A percentile compares a stretch with the other conserved stretches of the same genome.
Conservation (phyloP, 495 filamentous ascomycete species). For the Pyrenula massariospora region DNA sequence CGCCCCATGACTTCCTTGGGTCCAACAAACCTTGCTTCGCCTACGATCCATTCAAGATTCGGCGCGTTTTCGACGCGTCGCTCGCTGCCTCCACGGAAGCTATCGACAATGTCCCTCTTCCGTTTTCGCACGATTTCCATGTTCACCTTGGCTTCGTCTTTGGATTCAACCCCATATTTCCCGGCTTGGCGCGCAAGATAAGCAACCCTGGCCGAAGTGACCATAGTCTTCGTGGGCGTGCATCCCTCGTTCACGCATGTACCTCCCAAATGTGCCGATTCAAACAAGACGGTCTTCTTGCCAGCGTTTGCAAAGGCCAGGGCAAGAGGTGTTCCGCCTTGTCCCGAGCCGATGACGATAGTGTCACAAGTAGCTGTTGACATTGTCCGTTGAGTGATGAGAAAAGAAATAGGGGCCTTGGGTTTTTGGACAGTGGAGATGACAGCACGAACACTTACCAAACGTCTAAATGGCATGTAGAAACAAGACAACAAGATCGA, state of each 20-base stretch:
- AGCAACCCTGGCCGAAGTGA: slow-evolving; percentile 33
- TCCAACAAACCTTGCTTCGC: slow-evolving; percentile 26
- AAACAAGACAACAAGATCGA: too few species aligned
- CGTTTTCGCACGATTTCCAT: slow-evolving; percentile 35
- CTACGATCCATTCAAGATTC: slow-evolving; percentile 32
- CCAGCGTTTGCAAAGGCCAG: slow-evolving; percentile 26
- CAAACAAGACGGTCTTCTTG: slow-evolving; percentile 26
- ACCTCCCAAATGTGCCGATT: slow-evolving; percentile 33
- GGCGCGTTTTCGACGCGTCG: slow-evolving; percentile 15
- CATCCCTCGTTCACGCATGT: slow-evolving; percentile 44
- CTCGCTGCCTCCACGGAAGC: slow-evolving; percentile 33
- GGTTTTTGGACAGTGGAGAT: too few species aligned
- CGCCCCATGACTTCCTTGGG: slow-evolving; percentile 18
- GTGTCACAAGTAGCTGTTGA: slow-evolving; percentile 20
- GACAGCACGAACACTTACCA: too few species aligned
- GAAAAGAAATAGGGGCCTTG: too few species aligned
- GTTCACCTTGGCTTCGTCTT: slow-evolving; percentile 18
- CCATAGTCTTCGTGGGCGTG: slow-evolving; percentile 42
- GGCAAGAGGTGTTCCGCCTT: slow-evolving; percentile 35
- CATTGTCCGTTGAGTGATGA: not conserved
- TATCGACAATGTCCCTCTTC: slow-evolving; percentile 39
- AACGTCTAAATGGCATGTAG: too few species aligned
- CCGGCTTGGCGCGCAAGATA: slow-evolving; percentile 23
- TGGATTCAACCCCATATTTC: slow-evolving; percentile 32
- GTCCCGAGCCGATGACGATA: slow-evolving; percentile 37